phyloP scores from a whole-genome alignment of 352 stramenopile genomes.

The Phytophthora multivora region DNA sequence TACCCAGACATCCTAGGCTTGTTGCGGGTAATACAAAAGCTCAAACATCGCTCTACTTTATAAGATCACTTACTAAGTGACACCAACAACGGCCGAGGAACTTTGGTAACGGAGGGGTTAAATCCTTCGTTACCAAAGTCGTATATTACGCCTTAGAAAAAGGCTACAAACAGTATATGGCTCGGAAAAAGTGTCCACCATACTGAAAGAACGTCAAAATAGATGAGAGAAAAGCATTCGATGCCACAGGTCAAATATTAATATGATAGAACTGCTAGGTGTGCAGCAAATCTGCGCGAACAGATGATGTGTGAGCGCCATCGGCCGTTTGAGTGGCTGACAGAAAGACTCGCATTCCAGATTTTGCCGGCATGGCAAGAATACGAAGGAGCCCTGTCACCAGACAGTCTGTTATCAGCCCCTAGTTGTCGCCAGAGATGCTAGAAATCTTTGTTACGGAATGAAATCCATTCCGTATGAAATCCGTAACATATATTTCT shows the following conservation, averaged over 20 bases:
- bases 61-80: too few species aligned
- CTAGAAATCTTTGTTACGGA: too few species aligned
- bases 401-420: not conserved
- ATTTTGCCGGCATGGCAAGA: not conserved
- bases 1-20: too few species aligned
- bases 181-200: not conserved
- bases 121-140: conserved; percentile 5
- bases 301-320: not conserved
- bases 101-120: too few species aligned
- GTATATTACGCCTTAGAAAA: conserved; percentile 4
- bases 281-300: not conserved
- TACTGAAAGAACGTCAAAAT: conserved; percentile 12
- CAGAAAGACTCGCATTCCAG: not conserved
- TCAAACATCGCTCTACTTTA: too few species aligned
- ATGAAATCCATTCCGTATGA: too few species aligned
- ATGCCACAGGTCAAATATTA: not conserved
- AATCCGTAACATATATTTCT: too few species aligned
- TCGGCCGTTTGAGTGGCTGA: not conserved
- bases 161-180: conserved; percentile 5
- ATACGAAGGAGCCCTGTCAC: not conserved
- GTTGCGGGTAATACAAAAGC: too few species aligned
- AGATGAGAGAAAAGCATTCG: not conserved
- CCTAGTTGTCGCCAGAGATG: too few species aligned
- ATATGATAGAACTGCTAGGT: not conserved
- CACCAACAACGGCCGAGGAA: too few species aligned